A percentile compares a stretch with the other conserved stretches of the same genome.
Conservation (phyloP, 2,329 filamentous ascomycete species). For the Leptographium flavum region DNA sequence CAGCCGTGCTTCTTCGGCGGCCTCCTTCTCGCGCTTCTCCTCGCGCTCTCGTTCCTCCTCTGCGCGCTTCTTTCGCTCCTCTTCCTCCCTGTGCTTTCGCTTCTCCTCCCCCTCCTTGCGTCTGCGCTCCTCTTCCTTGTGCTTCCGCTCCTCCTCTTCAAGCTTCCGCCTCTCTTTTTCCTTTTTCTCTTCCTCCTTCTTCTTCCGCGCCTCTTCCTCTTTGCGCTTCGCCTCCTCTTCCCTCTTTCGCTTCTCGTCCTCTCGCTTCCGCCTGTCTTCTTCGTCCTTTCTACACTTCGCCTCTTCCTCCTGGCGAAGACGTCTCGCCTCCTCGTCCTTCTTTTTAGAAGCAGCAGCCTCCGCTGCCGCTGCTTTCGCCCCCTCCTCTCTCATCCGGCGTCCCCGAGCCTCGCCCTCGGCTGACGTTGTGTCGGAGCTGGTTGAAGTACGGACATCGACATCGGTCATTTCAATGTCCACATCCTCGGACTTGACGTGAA, state of each 20-base stretch:
- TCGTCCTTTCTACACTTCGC: conserved; percentile 19
- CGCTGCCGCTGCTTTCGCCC: conserved; percentile 16
- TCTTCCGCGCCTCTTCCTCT: conserved; percentile 16
- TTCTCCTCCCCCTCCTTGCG: conserved; percentile 19
- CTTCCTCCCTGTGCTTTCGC: conserved; percentile 17
- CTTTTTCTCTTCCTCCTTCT: conserved; percentile 15
- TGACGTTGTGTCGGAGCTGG: background rate
- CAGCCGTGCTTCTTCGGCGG: conserved; percentile 32
- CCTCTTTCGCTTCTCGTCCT: conserved; percentile 20
- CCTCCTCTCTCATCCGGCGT: conserved; percentile 14
- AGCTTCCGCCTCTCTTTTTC: conserved; percentile 16
- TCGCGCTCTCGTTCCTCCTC: conserved; percentile 31
- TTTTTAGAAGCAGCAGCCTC: conserved; percentile 15
- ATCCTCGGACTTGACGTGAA: conserved; percentile 45
- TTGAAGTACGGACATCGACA: conserved; percentile 12
- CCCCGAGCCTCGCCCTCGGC: background rate
- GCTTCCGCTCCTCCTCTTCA: conserved; percentile 20
- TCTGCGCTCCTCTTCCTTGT: conserved; percentile 17
- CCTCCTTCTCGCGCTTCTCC: conserved; percentile 32
- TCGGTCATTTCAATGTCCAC: conserved; percentile 42
- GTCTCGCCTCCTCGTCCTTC: conserved; percentile 20
- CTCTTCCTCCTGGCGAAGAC: conserved; percentile 20
- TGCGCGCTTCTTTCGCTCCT: conserved; percentile 21
- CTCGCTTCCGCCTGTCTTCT: conserved; percentile 20
- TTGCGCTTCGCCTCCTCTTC: conserved; percentile 21